These are phyloP conservation scores for Hypoxylon lenormandii DNA, from an alignment of 495 filamentous ascomycete genomes.

Conservation along the genomic window DNA sequence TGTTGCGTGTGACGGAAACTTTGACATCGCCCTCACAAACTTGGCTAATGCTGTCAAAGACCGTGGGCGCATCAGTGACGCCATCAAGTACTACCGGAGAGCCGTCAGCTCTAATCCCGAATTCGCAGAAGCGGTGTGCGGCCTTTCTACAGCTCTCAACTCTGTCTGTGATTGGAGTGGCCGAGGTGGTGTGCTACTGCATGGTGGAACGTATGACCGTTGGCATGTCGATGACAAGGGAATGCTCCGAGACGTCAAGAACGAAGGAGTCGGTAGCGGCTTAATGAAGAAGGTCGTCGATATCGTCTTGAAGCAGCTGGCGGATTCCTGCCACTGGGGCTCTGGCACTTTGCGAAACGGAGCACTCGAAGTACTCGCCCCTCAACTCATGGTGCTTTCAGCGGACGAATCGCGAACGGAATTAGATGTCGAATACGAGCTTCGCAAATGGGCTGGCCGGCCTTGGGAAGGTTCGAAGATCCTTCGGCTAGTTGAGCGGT, in stretches of 20 bases:
- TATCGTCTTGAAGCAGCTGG: conserved; percentile 90
- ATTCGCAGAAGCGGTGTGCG: conserved; percentile 97
- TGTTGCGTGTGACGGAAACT: conserved; percentile 87
- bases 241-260: conserved; percentile 80
- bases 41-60: conserved; percentile 98
- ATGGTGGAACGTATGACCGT: conserved; percentile 79
- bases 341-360: conserved; percentile 73
- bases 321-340: conserved; percentile 89
- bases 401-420: conserved; percentile 41
- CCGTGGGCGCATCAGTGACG: conserved; percentile 89
- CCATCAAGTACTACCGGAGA: conserved; percentile 89
- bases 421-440: conserved; percentile 53
- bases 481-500: conserved; percentile 86
- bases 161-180: conserved; percentile 97
- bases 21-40: conserved; percentile 97
- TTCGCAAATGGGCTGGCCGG: conserved; percentile 78
- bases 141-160: conserved; percentile 93
- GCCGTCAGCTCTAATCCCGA: conserved; percentile 92
- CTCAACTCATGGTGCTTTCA: conserved; percentile 58
- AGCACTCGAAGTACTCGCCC: conserved; percentile 57
- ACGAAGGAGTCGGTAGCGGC: conserved; percentile 70
- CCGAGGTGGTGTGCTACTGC: conserved; percentile 82
- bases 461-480: conserved; percentile 90
- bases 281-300: conserved; percentile 97
- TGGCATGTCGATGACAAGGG: conserved; percentile 94